Conservation (phyloP, 768 basidiomycete species). For the Lactarius akahatsu region DNA sequence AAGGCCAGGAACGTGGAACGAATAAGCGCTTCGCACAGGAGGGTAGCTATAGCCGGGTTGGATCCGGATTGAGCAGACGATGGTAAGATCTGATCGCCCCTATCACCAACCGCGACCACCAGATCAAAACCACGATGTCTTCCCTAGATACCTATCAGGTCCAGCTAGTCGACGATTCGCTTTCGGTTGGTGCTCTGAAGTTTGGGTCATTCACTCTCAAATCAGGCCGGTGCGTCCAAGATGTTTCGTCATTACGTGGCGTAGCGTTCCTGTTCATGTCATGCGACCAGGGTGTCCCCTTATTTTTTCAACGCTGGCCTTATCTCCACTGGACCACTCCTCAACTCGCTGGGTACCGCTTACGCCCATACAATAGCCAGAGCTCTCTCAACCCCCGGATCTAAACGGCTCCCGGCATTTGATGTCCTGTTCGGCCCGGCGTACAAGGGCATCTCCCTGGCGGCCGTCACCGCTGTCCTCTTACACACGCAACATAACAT, state of each 20-base stretch:
- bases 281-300: conserved; percentile 60
- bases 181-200: conserved; percentile 71
- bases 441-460: conserved; percentile 96
- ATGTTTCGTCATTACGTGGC: conserved; percentile 21
- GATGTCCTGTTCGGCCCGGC: conserved; percentile 95
- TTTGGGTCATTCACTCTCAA: conserved; percentile 94
- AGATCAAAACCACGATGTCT: conserved; percentile 8
- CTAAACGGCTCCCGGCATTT: conserved; percentile 43
- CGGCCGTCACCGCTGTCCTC: conserved; percentile 76
- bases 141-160: conserved; percentile 52
- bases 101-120: background rate
- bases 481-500: conserved; percentile 64
- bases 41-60: background rate
- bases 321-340: conserved; percentile 78
- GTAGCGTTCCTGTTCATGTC: conserved; percentile 24
- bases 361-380: conserved; percentile 78
- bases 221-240: conserved; percentile 74
- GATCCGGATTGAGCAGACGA: background rate
- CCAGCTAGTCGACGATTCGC: conserved; percentile 66
- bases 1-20: too few species aligned
- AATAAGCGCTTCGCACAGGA: background rate
- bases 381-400: conserved; percentile 42
- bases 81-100: background rate
- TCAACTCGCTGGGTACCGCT: conserved; percentile 72
- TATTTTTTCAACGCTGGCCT: conserved; percentile 98